Evolutionary conservation across 768 basidiomycete genomes (phyloP), one percentile per base, ranked within the genome.

Genomic region (Boletus reticulatus): DNA sequence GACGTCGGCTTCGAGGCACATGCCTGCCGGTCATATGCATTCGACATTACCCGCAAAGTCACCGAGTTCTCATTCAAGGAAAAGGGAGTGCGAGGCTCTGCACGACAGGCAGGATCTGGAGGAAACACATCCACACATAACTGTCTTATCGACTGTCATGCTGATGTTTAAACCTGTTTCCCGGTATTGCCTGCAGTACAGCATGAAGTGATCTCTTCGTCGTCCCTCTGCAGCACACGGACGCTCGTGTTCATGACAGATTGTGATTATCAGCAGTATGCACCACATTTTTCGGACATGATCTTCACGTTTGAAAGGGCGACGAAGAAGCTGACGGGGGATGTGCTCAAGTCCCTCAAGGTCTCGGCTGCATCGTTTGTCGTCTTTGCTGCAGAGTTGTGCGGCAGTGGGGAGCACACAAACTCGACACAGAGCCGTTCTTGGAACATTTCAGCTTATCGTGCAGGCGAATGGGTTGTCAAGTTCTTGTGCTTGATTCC

Each of bases 401-500:
- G 52, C 27, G 48, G 34, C 17, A 49, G 42, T 6, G 45, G 22
- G 2, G 20, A 29, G 6, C 42, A 16, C 10, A 9, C 24, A 7
- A 34, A 47, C 24, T 7, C 42, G 10, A 39, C 45, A 5, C 49
- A 11, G 20, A 58, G 53, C 31, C 43, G 48, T 5, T 34, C 44
- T 3, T 72, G 72, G 69, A 58, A 66, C 13, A 50, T 72, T 5
- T 81, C 82, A 4, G 58, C 59, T 6, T 80, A 78, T 56, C 71
- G 72, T 16, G 73, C 74, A 0, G 84, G 85, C 36, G 83, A 87
- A 64, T 86, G 85, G 85, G 64, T 86, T 0, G 82, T 81, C 0
- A 80, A 84, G 14, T 64, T 85, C 9, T 57, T 86, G 1, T 86
- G 84, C 53, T 69, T 86, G 31, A 84, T 86, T 43, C 84, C 84